Conservation (phyloP, 1,139 yeast species). For the Yamadazyma friedrichii region DNA sequence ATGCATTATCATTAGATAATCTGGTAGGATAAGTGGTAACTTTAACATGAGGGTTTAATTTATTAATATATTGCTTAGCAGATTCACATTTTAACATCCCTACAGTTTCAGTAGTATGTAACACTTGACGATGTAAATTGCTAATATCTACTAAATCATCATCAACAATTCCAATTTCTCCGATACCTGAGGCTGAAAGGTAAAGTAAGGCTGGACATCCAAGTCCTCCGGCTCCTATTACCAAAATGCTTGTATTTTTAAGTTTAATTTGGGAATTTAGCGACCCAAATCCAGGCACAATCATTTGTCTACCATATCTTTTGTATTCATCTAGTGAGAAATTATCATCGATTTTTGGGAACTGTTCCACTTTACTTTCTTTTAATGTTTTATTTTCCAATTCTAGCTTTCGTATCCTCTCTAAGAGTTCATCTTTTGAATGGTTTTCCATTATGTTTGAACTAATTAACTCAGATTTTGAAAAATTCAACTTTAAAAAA, state of each 20-base stretch:
- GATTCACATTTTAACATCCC: slow-evolving; percentile 78
- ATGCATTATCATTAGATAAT: slow-evolving; percentile 58
- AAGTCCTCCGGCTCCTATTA: slow-evolving; percentile 95
- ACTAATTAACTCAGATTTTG: neutral
- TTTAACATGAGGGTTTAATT: slow-evolving; percentile 66
- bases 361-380: neutral
- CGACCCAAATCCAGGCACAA: slow-evolving; percentile 75
- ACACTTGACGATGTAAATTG: slow-evolving; percentile 85
- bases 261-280: slow-evolving; percentile 54
- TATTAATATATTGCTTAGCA: slow-evolving; percentile 54
- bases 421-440: slow-evolving; percentile 20
- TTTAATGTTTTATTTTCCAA: slow-evolving; percentile 5
- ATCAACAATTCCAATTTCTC: slow-evolving; percentile 83
- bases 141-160: slow-evolving; percentile 81
- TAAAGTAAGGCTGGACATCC: slow-evolving; percentile 92
- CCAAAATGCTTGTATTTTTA: slow-evolving; percentile 59
- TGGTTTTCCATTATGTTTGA: slow-evolving; percentile 4
- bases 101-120: slow-evolving; percentile 66
- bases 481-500: too few relatives aligned
- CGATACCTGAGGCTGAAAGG: slow-evolving; percentile 86
- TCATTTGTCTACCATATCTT: slow-evolving; percentile 93
- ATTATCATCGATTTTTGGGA: slow-evolving; percentile 1
- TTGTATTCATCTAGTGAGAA: slow-evolving; percentile 61
- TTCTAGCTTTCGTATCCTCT: slow-evolving; percentile 20
- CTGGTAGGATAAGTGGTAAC: slow-evolving; percentile 53